Evolutionary conservation across 2,329 filamentous ascomycete species (phyloP).

Genomic region (Stemphylium vesicarium): DNA sequence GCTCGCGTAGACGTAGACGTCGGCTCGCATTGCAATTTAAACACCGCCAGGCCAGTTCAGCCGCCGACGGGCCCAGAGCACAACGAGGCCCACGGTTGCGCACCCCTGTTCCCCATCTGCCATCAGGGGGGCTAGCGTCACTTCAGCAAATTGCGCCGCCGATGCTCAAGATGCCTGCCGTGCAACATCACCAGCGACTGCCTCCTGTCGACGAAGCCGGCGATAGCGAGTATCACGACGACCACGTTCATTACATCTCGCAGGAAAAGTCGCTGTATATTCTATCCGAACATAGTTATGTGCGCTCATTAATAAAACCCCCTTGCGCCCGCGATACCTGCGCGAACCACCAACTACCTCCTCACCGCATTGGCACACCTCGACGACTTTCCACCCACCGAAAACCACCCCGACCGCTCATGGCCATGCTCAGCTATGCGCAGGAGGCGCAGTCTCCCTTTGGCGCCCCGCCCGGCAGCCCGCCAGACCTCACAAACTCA

Average conservation of each 20-base stretch:
- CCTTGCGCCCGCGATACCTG: slow-evolving; percentile 35
- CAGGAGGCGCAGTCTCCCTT: slow-evolving; percentile 36
- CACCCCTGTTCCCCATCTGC: slow-evolving; percentile 14
- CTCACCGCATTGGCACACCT: slow-evolving; percentile 34
- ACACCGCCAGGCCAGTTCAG: slow-evolving; percentile 1
- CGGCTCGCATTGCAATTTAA: slow-evolving; percentile 6
- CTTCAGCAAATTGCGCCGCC: slow-evolving; percentile 40
- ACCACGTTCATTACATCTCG: slow-evolving; percentile 30
- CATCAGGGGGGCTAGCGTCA: slow-evolving; percentile 19
- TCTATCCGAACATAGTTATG: slow-evolving; percentile 47
- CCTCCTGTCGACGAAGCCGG: slow-evolving; percentile 18
- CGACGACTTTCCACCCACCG: slow-evolving; percentile 20
- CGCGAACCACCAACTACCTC: slow-evolving; percentile 19
- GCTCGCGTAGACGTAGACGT: not conserved
- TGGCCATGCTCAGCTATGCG: slow-evolving; percentile 44
- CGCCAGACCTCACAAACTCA: slow-evolving; percentile 79
- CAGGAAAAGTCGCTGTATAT: slow-evolving; percentile 37
- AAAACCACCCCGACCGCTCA: slow-evolving; percentile 43
- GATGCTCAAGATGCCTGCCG: slow-evolving; percentile 35
- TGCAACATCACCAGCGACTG: slow-evolving; percentile 29
- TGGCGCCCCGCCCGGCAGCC: slow-evolving; percentile 66
- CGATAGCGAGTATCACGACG: slow-evolving; percentile 11
- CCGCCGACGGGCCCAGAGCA: slow-evolving; percentile 22
- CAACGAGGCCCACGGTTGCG: slow-evolving; percentile 22
- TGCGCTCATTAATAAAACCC: slow-evolving; percentile 39